These are phyloP conservation scores for Cercospora nicotianae DNA, from an alignment of 2,329 filamentous ascomycete species.

Conservation along the genomic window DNA sequence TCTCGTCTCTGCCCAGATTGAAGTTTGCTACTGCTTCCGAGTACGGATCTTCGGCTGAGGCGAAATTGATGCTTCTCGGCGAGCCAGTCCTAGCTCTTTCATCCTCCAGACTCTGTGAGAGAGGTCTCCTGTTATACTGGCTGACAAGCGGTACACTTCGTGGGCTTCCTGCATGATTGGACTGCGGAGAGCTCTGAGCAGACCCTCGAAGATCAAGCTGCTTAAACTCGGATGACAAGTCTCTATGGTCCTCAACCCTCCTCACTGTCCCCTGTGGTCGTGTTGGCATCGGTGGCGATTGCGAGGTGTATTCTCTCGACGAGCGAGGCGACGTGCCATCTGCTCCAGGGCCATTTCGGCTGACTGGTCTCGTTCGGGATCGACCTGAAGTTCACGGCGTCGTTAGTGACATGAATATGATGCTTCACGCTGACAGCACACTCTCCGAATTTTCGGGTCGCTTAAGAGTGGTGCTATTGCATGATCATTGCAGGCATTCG, in stretches of 20 bases:
- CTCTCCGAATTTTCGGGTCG: neutral
- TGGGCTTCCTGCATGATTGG: neutral
- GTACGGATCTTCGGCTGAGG: constrained; percentile 15
- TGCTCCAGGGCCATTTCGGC: neutral
- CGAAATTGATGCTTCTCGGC: neutral
- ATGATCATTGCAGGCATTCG: neutral
- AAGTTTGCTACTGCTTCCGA: constrained; percentile 18
- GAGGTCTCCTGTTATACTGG: neutral
- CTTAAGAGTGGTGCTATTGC: neutral
- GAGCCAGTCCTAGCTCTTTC: neutral
- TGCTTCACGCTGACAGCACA: neutral
- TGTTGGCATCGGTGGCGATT: constrained; percentile 3
- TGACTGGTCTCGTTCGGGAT: neutral
- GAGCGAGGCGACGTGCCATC: neutral
- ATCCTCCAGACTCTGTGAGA: neutral
- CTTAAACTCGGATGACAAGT: constrained; percentile 9
- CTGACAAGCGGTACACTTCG: neutral
- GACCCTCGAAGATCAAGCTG: neutral
- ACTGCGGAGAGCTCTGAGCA: neutral
- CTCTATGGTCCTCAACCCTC: constrained; percentile 6
- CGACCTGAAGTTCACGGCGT: constrained; percentile 1
- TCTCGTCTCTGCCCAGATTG: constrained; percentile 14
- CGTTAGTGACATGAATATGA: constrained; percentile 7
- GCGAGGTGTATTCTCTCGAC: constrained; percentile 1
- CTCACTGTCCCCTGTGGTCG: neutral